A percentile compares a stretch with the other conserved stretches of the same genome.
These are phyloP conservation scores for Pseudonitzschia multistriata DNA, from an alignment of 108 stramenopile genomes.

Conservation along the genomic window DNA sequence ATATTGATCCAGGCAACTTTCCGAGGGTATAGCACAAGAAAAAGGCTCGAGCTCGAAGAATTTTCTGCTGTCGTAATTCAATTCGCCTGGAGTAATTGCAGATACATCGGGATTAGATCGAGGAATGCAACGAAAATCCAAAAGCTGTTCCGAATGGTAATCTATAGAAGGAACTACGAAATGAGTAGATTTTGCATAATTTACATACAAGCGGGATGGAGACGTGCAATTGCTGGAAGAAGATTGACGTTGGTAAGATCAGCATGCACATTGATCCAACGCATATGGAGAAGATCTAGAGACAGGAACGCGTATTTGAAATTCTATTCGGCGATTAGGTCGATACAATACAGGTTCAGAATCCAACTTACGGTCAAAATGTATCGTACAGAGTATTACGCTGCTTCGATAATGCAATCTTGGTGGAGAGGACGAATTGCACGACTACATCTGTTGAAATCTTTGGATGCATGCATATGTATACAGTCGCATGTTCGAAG, in stretches of 20 bases:
- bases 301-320: neutral
- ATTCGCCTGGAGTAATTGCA: slow-evolving; percentile 13
- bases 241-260: neutral
- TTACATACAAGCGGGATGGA: slow-evolving; percentile 13
- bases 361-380: neutral
- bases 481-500: neutral
- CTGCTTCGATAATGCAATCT: neutral
- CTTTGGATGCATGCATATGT: neutral
- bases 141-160: neutral
- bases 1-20: slow-evolving; percentile 24
- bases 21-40: slow-evolving; percentile 4
- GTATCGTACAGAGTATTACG: neutral
- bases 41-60: slow-evolving; percentile 2
- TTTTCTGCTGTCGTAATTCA: slow-evolving; percentile 19
- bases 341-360: slow-evolving; percentile 1
- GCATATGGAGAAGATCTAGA: slow-evolving; percentile 20
- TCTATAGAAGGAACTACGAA: slow-evolving; percentile 9
- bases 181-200: slow-evolving; percentile 7
- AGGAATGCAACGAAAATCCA: slow-evolving; percentile 16
- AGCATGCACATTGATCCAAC: slow-evolving; percentile 7
- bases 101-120: neutral
- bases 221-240: neutral
- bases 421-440: slow-evolving; percentile 8
- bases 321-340: neutral
- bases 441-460: neutral